Percentiles rank a stretch among this genome's conserved stretches.
phyloP scores from a whole-genome alignment of 306 rosid species.

The Casuarina glauca region DNA sequence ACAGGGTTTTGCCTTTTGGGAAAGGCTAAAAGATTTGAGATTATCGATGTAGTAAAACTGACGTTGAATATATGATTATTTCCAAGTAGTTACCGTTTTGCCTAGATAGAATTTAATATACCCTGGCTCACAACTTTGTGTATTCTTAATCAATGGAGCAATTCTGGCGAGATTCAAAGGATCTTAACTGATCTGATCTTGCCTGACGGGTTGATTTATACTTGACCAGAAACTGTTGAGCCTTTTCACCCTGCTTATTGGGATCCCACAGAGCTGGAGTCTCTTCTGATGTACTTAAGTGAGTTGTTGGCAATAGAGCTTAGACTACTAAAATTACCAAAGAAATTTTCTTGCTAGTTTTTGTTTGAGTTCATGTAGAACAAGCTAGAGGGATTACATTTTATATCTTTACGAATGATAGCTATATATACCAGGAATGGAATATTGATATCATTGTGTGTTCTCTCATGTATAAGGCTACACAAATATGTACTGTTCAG shows the following conservation, averaged over 20 bases:
- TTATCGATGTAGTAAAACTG: neutral
- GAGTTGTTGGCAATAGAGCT: neutral
- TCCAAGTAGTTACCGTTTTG: neutral
- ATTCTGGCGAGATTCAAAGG: neutral
- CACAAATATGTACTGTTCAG: slow-evolving; percentile 2
- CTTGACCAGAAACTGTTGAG: neutral
- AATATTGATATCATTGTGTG: neutral
- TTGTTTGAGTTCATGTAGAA: neutral
- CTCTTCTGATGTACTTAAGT: neutral
- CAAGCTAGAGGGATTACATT: neutral
- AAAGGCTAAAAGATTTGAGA: neutral
- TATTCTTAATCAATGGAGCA: neutral
- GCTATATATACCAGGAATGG: neutral
- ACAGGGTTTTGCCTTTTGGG: neutral
- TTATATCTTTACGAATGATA: neutral
- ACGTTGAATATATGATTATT: neutral
- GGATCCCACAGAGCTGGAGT: neutral
- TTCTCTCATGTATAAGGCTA: neutral
- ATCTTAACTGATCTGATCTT: neutral
- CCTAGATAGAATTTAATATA: neutral
- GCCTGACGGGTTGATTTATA: neutral
- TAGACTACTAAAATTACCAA: neutral
- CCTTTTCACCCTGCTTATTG: neutral
- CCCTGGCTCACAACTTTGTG: neutral
- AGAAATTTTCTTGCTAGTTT: neutral